Base-by-base conservation (phyloP, 1,139 yeast genomes). In the Scheffersomyces lignicola region DNA sequence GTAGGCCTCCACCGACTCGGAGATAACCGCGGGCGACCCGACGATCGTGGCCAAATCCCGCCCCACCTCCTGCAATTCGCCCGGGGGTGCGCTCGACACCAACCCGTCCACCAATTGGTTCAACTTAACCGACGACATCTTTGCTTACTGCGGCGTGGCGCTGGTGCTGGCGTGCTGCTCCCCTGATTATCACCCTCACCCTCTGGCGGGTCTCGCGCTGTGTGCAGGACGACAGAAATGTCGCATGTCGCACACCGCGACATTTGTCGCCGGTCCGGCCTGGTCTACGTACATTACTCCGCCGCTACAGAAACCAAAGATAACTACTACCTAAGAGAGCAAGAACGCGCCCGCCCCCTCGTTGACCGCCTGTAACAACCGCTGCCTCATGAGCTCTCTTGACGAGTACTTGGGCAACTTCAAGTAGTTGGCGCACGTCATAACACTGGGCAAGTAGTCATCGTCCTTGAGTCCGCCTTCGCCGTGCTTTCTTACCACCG, bases 351-450 rank as follows among this genome's bases (percentile, higher is more conserved):
- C 94, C 1, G 92, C 84, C 18, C 98, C 98, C 49, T 90, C 97
- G 16, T 68, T 68, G 49, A 89, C 78, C 0, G 98, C 97, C 40
- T 78, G 83, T 16, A 63, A 41, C 9, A 92, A 59, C 39, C 83
- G 70, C 26, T 67, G 54, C 38, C 59, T 66, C 80, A 92, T 73
- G 1, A 86, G 60, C 20, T 69, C 79, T 42, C 70, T 72, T 18
- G 76, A 65, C 2, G 88, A 74, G 54, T 92, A 92, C 42, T 83
- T 78, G 2, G 98, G 98, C 18, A 92, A 64, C 58, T 92, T 92
- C 45, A 92, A 71, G 54, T 92, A 92, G 56, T 92, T 92, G 5
- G 95, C 97, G 66, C 98, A 92, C 0, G 98, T 92, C 98, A 92
- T 92, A 3, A 92, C 98, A 62, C 96, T 88, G 2, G 98, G 98